phyloP scores from a whole-genome alignment of 2,329 filamentous ascomycete species.

The Paracoccidioides brasiliensis region DNA sequence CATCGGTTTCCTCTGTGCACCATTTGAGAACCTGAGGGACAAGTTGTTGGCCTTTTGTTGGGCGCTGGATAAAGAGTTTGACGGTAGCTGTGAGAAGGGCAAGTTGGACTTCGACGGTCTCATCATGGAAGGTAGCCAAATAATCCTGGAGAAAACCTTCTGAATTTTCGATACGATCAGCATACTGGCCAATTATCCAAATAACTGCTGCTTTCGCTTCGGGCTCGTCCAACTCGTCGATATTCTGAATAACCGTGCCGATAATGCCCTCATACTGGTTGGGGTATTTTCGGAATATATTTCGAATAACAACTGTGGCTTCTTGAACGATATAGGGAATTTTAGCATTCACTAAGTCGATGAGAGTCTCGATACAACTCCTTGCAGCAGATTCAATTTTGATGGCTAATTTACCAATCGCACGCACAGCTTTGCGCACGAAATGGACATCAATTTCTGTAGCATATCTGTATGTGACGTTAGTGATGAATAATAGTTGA shows the following conservation, averaged over 20 bases:
- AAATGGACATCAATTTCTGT: constrained; percentile 99
- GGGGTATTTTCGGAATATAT: constrained; percentile 98
- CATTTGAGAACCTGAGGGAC: constrained; percentile 94
- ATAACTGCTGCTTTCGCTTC: constrained; percentile 98
- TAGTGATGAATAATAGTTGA: not conserved
- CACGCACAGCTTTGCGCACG: constrained; percentile 90
- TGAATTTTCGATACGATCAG: constrained; percentile 92
- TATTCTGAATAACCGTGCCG: constrained; percentile 82
- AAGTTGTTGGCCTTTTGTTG: constrained; percentile 83
- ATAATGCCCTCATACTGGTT: constrained; percentile 99
- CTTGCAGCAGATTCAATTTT: constrained; percentile 93
- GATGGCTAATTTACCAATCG: constrained; percentile 95
- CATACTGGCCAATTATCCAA: constrained; percentile 98
- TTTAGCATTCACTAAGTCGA: constrained; percentile 94
- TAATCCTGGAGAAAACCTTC: constrained; percentile 92
- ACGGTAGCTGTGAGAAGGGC: constrained; percentile 91
- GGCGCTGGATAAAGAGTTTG: constrained; percentile 93
- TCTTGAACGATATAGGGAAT: constrained; percentile 98
- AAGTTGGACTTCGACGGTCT: constrained; percentile 89
- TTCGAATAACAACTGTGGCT: constrained; percentile 94
- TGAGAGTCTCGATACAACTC: constrained; percentile 79
- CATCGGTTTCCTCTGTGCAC: constrained; percentile 98
- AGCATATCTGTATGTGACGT: constrained; percentile 47
- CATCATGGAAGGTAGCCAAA: constrained; percentile 82
- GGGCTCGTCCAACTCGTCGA: constrained; percentile 91